Percentiles rank a stretch among this genome's conserved stretches.
Conservation (phyloP, 805 yeast species). For the Nakazawaea holstii region DNA sequence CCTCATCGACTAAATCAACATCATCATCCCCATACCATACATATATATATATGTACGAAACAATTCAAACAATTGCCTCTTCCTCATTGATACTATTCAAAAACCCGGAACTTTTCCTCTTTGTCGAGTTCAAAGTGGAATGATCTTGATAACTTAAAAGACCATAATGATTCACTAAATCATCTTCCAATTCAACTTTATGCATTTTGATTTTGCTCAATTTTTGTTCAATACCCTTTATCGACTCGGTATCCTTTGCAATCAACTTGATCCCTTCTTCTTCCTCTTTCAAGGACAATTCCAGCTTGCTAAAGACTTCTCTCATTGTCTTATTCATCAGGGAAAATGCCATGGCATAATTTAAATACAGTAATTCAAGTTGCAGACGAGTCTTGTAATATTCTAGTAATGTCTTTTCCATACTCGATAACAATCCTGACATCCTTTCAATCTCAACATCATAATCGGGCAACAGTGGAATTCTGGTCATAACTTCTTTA, state of each 20-base stretch:
- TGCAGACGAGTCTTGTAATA: constrained; percentile 6
- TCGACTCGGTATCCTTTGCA: constrained; percentile 6
- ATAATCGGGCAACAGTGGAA: background rate
- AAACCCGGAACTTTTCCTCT: constrained; percentile 1
- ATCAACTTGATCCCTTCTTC: constrained; percentile 12
- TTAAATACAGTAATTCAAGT: background rate
- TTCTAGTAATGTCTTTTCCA: constrained; percentile 2
- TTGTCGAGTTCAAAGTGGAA: background rate
- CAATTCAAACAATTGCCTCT: background rate
- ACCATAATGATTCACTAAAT: background rate
- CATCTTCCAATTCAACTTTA: background rate
- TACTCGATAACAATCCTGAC: background rate
- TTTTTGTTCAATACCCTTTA: constrained; percentile 9
- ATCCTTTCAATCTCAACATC: background rate
- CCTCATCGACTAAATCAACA: too few species aligned
- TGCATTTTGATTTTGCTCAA: background rate
- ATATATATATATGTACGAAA: background rate
- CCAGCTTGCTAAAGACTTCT: constrained; percentile 10
- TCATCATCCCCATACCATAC: background rate
- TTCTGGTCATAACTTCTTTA: background rate
- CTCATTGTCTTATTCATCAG: constrained; percentile 5
- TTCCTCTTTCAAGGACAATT: constrained; percentile 13
- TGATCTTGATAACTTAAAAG: background rate
- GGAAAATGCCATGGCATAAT: constrained; percentile 4
- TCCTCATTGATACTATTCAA: constrained; percentile 5